Evolutionary conservation across 768 basidiomycete genomes (phyloP), one percentile per base, ranked within the genome.

Genomic region (Sporobolomyces pararoseus): DNA sequence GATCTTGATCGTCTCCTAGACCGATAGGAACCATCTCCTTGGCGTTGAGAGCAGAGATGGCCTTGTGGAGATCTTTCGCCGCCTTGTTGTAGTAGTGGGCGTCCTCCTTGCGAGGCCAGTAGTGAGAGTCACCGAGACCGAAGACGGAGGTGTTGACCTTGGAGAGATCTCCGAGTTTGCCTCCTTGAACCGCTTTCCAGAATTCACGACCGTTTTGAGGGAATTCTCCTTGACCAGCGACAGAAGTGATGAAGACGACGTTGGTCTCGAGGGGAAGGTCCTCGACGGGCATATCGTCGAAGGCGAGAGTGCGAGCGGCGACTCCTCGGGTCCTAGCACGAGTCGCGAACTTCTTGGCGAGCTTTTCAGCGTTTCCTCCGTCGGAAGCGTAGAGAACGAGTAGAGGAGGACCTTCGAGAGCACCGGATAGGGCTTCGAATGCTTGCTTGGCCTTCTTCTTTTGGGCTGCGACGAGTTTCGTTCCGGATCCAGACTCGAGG

Each of bases 1-100:
- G 90, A 76, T 98, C 95, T 80, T 97, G 95, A 79, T 99, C 96
- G 78, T 99, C 91, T 39, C 91, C 96, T 16, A 98, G 84, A 3
- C 94, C 93, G 19, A 96, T 78, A 42, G 75, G 76, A 7, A 83
- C 86, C 62, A 94, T 82, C 54, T 89, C 86, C 77, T 89, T 82
- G 21, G 86, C 91, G 50, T 92, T 91, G 52, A 96, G 85, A 60
- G 85, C 84, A 78, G 87, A 86, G 23, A 98, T 82, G 23, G 87
- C 87, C 29, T 83, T 81, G 80, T 93, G 88, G 60, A 98, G 86
- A 71, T 98, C 95, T 80, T 92, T 94, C 23, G 87, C 85, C 0
- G 95, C 87, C 80, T 92, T 96, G 84, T 98, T 99, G 84, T 97
- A 99, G 80, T 95, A 98, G 76, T 91, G 89, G n/a, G 88, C 88